Conservation (phyloP, 1,284 basidiomycete genomes). For the Psilocybe mexicana region DNA sequence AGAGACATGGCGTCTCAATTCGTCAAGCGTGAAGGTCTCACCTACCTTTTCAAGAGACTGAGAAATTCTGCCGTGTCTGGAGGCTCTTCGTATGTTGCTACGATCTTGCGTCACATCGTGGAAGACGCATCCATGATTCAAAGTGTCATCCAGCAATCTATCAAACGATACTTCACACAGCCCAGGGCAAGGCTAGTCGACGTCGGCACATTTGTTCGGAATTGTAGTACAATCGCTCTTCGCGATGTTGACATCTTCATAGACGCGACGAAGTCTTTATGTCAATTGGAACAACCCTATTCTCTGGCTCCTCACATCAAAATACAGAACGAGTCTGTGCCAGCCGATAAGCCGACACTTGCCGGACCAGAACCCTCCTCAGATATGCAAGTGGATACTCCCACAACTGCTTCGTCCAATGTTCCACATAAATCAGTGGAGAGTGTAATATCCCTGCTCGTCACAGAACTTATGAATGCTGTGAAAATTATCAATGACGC, state of each 20-base stretch:
- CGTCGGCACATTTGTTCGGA: conserved; percentile 72
- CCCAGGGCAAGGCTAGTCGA: conserved; percentile 75
- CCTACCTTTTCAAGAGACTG: conserved; percentile 66
- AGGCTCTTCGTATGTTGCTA: conserved; percentile 83
- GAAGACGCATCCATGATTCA: conserved; percentile 75
- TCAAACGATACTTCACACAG: conserved; percentile 76
- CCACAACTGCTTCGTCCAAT: conserved; percentile 26
- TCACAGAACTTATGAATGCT: conserved; percentile 69
- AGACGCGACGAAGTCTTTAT: conserved; percentile 68
- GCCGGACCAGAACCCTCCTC: conserved; percentile 25
- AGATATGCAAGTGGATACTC: conserved; percentile 74
- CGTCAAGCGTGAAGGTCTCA: conserved; percentile 63
- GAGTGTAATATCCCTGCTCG: conserved; percentile 68
- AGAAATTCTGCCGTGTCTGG: conserved; percentile 60
- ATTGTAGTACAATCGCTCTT: conserved; percentile 79
- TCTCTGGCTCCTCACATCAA: conserved; percentile 64
- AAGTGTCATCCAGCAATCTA: conserved; percentile 79
- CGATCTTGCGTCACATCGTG: conserved; percentile 88
- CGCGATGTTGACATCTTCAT: conserved; percentile 84
- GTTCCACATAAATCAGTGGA: conserved; percentile 56
- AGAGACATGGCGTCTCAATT: conserved; percentile 60
- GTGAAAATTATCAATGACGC: conserved; percentile 46
- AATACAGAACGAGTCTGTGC: conserved; percentile 46
- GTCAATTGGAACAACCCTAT: conserved; percentile 71
- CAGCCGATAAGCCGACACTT: conserved; percentile 17